Evolutionary conservation across 2,329 filamentous ascomycete species (phyloP), one percentile per base, ranked within the genome.

Genomic region (Fusarium pseudocircinatum): DNA sequence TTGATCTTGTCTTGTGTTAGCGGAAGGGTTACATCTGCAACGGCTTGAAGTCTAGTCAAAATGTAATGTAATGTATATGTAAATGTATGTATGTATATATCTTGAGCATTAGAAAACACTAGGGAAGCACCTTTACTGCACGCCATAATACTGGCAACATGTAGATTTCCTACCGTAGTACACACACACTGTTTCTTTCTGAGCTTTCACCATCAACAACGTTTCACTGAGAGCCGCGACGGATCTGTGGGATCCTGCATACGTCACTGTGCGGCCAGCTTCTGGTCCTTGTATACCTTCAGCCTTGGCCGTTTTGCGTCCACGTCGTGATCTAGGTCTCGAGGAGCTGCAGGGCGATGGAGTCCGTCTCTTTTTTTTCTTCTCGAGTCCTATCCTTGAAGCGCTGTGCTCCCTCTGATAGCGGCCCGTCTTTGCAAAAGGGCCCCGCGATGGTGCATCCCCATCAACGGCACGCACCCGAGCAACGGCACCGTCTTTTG

Each of bases 191-290:
- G 7, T 28, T 30, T 44, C 32, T 46, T n/a, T 57, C 34, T 42
- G 28, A 46, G 40, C 37, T 43, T 22, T 46, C 24, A 18, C 22
- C 39, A 34, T 56, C 44, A 69, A 46, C 36, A 37, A 37, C 58
- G 52, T 58, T 64, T 63, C 49, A 56, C 34, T 40, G 37, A 63
- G 47, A 67, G 34, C 61, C 61, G 58, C 57, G 49, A 70, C 69
- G 63, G 60, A 66, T 47, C 60, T 57, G 58, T 57, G 65, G 65
- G 60, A 75, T 56, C 63, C 67, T 71, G 65, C 76, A 76, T 76
- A 75, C 75, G 74, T 74, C 76, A 77, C 71, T 68, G 63, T 73
- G 69, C 70, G 67, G 67, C 70, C 47, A 56, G 60, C 58, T 70
- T 67, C 49, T 63, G 63, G 68, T 67, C 68, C 53, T 56, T 57